Base-by-base conservation (phyloP, 2,329 filamentous ascomycete species). In the Trichoderma lentiforme region DNA sequence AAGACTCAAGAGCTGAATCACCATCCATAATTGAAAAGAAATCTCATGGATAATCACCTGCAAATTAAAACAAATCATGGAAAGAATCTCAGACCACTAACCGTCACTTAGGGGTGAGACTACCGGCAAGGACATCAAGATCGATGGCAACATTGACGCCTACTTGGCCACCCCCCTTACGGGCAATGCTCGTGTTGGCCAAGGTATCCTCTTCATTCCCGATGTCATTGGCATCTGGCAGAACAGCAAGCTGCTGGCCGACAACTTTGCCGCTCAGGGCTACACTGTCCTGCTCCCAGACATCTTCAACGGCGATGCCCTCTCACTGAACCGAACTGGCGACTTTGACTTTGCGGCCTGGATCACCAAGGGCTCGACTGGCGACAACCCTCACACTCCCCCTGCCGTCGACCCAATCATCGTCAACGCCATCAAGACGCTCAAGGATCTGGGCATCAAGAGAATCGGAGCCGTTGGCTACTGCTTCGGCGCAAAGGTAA, bases 401-500 rank as follows among this genome's bases (percentile, higher is more conserved):
- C 74, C 79, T 39, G 69, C 72, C 1, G 74, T 81, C 3, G 80
- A 81, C 51, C 77, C 78, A 6, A 78, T 82, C 11, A 72, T 80
- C 9, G 34, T 76, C 3, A 74, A 75, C 4, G 78, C 73, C 4
- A 76, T 91, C 75, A 86, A 88, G 75, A 84, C 87, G 72, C 78
- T 93, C 58, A 85, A 86, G 73, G 84, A 88, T 66, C 82, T 85
- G 70, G 86, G 87, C 1, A 80, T 87, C 60, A 88, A 87, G 79
- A 88, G 86, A 74, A 81, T 94, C 43, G 92, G 88, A 2, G 87
- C 85, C 15, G 87, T 90, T 0, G 92, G 92, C 0, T 94, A 94
- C 81, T 94, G 92, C 82, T 93, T 94, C 75, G 92, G 92, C 47
- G 92, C 86, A 70, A 93, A 92, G 85, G 88, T 89, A 75, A 73